Evolutionary conservation across 1,139 yeast genomes (phyloP).

Genomic region (Suhomyces panamericanus): DNA sequence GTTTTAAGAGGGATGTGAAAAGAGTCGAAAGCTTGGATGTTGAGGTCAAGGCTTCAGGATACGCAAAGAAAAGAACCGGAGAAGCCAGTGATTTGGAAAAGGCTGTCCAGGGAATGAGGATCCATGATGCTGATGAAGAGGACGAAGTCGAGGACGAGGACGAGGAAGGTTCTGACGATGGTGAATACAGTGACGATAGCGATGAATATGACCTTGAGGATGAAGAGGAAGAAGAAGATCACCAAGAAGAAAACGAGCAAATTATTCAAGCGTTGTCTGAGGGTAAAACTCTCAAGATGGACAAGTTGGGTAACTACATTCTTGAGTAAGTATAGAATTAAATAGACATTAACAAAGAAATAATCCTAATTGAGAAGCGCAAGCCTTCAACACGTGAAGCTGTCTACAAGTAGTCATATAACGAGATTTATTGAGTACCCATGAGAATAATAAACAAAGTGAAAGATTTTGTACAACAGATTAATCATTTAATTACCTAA

Average conservation of each 20-base stretch:
- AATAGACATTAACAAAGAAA: background rate
- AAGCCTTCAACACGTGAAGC: too few species aligned
- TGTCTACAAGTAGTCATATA: slow-evolving; percentile 3
- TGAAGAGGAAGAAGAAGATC: slow-evolving; percentile 33
- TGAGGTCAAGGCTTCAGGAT: slow-evolving; percentile 90
- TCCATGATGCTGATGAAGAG: slow-evolving; percentile 32
- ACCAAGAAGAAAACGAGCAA: slow-evolving; percentile 65
- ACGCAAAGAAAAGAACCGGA: slow-evolving; percentile 64
- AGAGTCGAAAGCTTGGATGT: slow-evolving; percentile 73
- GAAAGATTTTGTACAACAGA: slow-evolving; percentile 21
- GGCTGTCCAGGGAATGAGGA: slow-evolving; percentile 69
- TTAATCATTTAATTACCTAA: slow-evolving; percentile 42
- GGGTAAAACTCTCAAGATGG: slow-evolving; percentile 70
- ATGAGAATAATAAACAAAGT: slow-evolving; percentile 21
- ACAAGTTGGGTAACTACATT: slow-evolving; percentile 76
- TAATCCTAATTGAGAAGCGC: background rate
- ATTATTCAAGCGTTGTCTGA: slow-evolving; percentile 66
- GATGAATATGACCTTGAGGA: slow-evolving; percentile 24
- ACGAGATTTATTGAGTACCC: slow-evolving; percentile 22
- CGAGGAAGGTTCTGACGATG: slow-evolving; percentile 30
- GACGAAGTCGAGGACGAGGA: slow-evolving; percentile 26
- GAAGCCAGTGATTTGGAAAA: slow-evolving; percentile 67
- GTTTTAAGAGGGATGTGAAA: slow-evolving; percentile 69
- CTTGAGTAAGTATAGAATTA: slow-evolving; percentile 40
- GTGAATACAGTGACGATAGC: slow-evolving; percentile 29